phyloP scores from a whole-genome alignment of 306 rosid genomes.

The Ormosia semicastrata region DNA sequence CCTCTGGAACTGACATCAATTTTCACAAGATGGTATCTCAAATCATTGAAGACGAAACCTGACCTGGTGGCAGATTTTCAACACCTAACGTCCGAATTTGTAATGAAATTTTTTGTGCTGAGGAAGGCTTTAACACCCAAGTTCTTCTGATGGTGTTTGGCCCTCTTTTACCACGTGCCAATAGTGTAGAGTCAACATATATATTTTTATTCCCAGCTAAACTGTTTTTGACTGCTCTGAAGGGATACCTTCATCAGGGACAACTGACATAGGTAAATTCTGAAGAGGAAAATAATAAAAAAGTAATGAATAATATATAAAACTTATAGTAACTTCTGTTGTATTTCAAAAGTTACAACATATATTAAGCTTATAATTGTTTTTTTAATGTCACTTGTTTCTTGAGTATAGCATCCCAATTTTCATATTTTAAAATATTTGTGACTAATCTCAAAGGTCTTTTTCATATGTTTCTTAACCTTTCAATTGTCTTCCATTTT shows the following conservation, averaged over 20 bases:
- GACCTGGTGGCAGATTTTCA: constrained; percentile 27
- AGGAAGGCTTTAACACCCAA: constrained; percentile 30
- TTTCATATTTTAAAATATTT: neutral
- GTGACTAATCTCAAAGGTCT: neutral
- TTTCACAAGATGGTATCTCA: constrained; percentile 34
- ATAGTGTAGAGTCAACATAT: constrained; percentile 35
- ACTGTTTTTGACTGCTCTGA: constrained; percentile 4
- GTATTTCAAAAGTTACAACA: neutral
- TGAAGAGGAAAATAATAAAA: neutral
- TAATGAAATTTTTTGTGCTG: constrained; percentile 25
- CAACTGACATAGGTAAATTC: neutral
- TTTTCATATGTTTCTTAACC: neutral
- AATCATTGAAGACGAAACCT: constrained; percentile 22
- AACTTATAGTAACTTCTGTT: neutral
- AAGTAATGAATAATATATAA: neutral
- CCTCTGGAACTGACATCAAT: constrained; percentile 41
- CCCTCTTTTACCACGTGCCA: constrained; percentile 26
- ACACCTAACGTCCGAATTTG: constrained; percentile 16
- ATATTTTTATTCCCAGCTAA: constrained; percentile 18
- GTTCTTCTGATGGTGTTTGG: constrained; percentile 37
- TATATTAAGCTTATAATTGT: neutral
- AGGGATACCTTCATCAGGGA: neutral
- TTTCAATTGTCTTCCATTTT: constrained; percentile 4
- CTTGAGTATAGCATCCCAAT: neutral
- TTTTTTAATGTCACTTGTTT: neutral